Evolutionary conservation across 1,284 basidiomycete species (phyloP).

Genomic region (Retiboletus flavoniger): DNA sequence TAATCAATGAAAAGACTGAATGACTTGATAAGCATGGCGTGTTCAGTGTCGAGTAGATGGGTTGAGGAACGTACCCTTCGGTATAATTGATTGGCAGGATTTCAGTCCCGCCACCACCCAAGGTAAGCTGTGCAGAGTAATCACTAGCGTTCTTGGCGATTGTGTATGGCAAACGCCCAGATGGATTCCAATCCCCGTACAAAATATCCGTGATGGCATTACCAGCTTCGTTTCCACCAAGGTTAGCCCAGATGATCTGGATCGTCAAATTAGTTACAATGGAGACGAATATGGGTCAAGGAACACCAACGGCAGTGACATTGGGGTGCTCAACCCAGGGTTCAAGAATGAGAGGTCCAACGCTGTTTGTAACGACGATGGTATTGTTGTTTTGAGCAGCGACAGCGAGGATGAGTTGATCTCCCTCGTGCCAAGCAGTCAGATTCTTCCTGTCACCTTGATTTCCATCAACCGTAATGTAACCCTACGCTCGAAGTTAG

Average conservation of each 20-base stretch:
- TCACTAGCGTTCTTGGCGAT: slow-evolving; percentile 46
- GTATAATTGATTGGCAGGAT: slow-evolving; percentile 38
- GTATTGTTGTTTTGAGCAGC: slow-evolving; percentile 49
- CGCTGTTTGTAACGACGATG: slow-evolving; percentile 57
- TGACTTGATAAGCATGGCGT: slow-evolving; percentile 13
- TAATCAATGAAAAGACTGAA: slow-evolving; percentile 56
- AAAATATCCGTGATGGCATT: slow-evolving; percentile 40
- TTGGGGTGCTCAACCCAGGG: slow-evolving; percentile 52
- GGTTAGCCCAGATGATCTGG: slow-evolving; percentile 46
- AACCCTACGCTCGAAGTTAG: slow-evolving; percentile 36
- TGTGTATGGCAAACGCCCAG: slow-evolving; percentile 57
- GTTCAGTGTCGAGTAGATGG: background rate
- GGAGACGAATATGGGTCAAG: background rate
- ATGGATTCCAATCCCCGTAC: slow-evolving; percentile 53
- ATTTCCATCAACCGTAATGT: slow-evolving; percentile 55
- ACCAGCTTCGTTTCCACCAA: slow-evolving; percentile 64
- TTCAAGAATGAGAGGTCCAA: slow-evolving; percentile 52
- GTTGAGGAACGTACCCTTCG: slow-evolving; percentile 37
- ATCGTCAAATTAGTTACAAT: background rate
- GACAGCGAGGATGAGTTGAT: slow-evolving; percentile 38
- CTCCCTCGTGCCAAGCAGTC: slow-evolving; percentile 60
- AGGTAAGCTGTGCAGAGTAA: slow-evolving; percentile 36
- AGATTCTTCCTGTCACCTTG: slow-evolving; percentile 50
- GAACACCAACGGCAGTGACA: slow-evolving; percentile 43
- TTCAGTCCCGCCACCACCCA: slow-evolving; percentile 21